Base-by-base conservation (phyloP, 176 grass and related monocot species). In the Paspalum notatum region DNA sequence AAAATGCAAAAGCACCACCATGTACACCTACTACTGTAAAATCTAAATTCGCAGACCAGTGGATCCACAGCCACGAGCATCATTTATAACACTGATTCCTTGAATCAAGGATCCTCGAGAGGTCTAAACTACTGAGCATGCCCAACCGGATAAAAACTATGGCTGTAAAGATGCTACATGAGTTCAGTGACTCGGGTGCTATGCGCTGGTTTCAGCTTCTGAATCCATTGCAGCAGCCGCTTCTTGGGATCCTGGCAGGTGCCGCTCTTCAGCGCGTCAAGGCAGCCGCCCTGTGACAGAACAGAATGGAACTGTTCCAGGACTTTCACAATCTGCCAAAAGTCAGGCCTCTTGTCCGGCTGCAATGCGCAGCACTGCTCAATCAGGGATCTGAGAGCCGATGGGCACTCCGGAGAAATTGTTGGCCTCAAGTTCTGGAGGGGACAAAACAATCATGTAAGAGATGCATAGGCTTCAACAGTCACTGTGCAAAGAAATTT, bases 271-370 rank as follows among this genome's bases (percentile, higher is more conserved):
- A 76, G 12, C 4, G 89, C 22, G 42, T 99, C 68, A 0, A 93
- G 87, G 68, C 84, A 86, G 77, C 97, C 97, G 7, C 84, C 86
- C 74, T 91, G 84, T 14, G 39, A 78, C 8, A 99, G 46, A 25
- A 82, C 80, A 39, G 75, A 82, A 39, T 93, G 75, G 16, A 76
- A 90, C 7, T 96, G 87, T 22, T 96, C 97, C 49, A 99, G 72
- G 22, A 85, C 78, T 88, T 93, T 78, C 40, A 96, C 93, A 8
- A 96, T 90, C 71, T 93, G 86, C 97, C 97, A 99, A 73, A 96
- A 99, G 32, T 99, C 93, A 0, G 93, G 97, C 77, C 97, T 91
- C 74, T 91, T 96, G 16, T 91, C 85, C 7, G 97, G 84, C 64
- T 91, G 78, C 77, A 90, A 84, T 4, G 84, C 25, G 26, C 97